These are phyloP conservation scores for Lizanozyma gosingica DNA, from an alignment of 1,139 yeast species.

Conservation along the genomic window DNA sequence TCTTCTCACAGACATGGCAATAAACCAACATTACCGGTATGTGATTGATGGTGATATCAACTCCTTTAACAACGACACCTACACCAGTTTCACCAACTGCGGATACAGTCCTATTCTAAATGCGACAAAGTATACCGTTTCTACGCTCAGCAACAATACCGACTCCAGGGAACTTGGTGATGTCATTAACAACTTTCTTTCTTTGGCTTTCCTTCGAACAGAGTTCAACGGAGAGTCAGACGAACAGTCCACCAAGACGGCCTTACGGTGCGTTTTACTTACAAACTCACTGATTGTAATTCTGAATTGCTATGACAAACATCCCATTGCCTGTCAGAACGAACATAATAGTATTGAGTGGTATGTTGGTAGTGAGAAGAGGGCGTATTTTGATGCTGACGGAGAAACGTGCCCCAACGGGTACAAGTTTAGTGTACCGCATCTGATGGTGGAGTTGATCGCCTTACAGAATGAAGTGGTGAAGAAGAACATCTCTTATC, in stretches of 20 bases:
- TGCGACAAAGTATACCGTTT: constrained; percentile 10
- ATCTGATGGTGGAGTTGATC: constrained; percentile 29
- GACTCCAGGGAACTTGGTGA: constrained; percentile 13
- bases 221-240: constrained; percentile 8
- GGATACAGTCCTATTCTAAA: constrained; percentile 58
- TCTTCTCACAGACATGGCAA: not conserved
- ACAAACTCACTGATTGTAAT: constrained; percentile 45
- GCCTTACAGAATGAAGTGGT: constrained; percentile 19
- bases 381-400: constrained; percentile 46
- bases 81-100: constrained; percentile 32
- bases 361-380: constrained; percentile 25
- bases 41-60: constrained; percentile 20
- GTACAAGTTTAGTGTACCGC: constrained; percentile 52
- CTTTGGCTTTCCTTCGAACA: constrained; percentile 28
- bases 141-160: constrained; percentile 14
- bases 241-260: constrained; percentile 18
- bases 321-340: constrained; percentile 50
- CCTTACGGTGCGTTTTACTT: constrained; percentile 55
- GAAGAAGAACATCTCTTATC: constrained; percentile 13
- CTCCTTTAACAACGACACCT: constrained; percentile 23
- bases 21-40: constrained; percentile 25
- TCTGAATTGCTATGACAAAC: constrained; percentile 51
- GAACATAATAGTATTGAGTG: constrained; percentile 34
- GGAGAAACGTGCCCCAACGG: constrained; percentile 40
- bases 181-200: constrained; percentile 31